Conservation (phyloP, 768 basidiomycete species). For the Termitomyces eurrhizus region DNA sequence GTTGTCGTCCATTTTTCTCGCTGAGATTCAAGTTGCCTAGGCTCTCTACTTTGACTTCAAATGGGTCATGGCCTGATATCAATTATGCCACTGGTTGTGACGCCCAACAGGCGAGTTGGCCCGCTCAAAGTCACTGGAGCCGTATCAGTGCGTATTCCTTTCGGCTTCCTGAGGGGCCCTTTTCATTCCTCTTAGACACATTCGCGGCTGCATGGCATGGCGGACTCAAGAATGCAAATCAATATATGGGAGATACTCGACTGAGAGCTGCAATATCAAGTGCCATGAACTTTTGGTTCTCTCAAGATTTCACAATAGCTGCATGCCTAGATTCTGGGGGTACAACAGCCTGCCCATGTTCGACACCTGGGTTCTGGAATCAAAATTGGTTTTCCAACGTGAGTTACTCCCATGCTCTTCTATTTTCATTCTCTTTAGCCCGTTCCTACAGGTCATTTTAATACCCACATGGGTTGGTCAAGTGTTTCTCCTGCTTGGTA, state of each 20-base stretch:
- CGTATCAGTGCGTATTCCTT: constrained; percentile 37
- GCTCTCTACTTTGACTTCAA: constrained; percentile 42
- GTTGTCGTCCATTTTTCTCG: background rate
- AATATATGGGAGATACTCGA: constrained; percentile 36
- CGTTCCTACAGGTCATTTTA: constrained; percentile 45
- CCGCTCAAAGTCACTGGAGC: constrained; percentile 56
- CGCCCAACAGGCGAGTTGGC: constrained; percentile 67
- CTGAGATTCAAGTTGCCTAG: constrained; percentile 22
- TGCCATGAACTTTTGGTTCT: constrained; percentile 65
- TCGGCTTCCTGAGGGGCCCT: background rate
- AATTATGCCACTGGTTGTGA: constrained; percentile 62
- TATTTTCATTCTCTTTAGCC: background rate
- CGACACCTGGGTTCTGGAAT: constrained; percentile 45
- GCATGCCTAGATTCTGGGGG: constrained; percentile 57
- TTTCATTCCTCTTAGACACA: constrained; percentile 29
- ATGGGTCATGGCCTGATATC: constrained; percentile 56
- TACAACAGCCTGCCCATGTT: constrained; percentile 49
- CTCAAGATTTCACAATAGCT: constrained; percentile 48
- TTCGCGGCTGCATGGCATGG: constrained; percentile 59
- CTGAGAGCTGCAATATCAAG: constrained; percentile 38
- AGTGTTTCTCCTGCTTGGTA: constrained; percentile 51
- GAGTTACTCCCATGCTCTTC: constrained; percentile 11
- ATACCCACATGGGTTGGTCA: constrained; percentile 57
- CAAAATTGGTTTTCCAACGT: constrained; percentile 65
- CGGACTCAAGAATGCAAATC: constrained; percentile 35